A percentile compares a stretch with the other conserved stretches of the same genome.
These are phyloP conservation scores for Vanderwaltozyma yarrowii DNA, from an alignment of 805 yeast species.

Conservation along the genomic window DNA sequence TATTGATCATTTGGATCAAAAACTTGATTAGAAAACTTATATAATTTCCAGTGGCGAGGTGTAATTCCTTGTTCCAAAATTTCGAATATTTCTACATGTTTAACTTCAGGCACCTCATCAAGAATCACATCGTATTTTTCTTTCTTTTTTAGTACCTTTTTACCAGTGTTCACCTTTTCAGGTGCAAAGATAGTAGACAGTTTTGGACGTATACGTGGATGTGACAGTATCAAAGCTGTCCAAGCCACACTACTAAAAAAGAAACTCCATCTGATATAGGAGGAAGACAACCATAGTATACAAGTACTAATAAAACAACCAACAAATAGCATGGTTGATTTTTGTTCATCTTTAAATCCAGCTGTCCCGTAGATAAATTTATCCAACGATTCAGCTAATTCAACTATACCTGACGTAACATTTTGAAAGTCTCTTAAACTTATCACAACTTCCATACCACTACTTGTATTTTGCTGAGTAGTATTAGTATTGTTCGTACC, in stretches of 20 bases:
- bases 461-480: constrained; percentile 7
- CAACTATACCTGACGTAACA: constrained; percentile 44
- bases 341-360: constrained; percentile 59
- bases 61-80: constrained; percentile 50
- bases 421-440: constrained; percentile 71
- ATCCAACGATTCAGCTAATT: constrained; percentile 42
- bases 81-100: constrained; percentile 69
- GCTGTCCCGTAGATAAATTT: constrained; percentile 49
- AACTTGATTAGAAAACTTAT: constrained; percentile 42
- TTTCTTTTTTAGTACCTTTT: constrained; percentile 5
- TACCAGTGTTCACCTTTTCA: constrained; percentile 15
- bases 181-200: constrained; percentile 15
- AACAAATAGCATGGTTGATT: constrained; percentile 51
- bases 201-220: constrained; percentile 41
- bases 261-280: constrained; percentile 54
- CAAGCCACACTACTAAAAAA: constrained; percentile 51
- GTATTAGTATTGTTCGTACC: neutral
- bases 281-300: constrained; percentile 34
- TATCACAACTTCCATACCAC: constrained; percentile 34
- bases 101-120: constrained; percentile 54
- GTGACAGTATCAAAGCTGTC: constrained; percentile 41
- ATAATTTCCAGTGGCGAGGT: constrained; percentile 51
- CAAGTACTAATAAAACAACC: constrained; percentile 32
- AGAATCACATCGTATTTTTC: constrained; percentile 38
- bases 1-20: constrained; percentile 42